These are phyloP conservation scores for Rhodotorula paludigena DNA, from an alignment of 768 basidiomycete genomes.

Conservation along the genomic window DNA sequence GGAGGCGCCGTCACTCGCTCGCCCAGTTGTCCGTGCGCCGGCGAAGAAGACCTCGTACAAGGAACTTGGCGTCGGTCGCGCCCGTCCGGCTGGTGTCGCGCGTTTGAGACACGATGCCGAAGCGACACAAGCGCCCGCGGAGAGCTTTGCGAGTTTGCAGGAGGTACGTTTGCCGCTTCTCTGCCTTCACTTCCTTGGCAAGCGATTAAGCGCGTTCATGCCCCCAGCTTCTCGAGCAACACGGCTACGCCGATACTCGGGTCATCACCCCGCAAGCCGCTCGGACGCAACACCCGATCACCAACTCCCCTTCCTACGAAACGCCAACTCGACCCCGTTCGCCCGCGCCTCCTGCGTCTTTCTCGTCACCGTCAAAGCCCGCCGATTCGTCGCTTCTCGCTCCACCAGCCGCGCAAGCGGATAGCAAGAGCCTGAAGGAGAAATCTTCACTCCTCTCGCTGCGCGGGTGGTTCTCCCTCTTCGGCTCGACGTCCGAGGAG, in stretches of 20 bases:
- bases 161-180: not conserved
- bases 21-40: not conserved
- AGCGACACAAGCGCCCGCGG: not conserved
- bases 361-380: not conserved
- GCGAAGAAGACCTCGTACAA: not conserved
- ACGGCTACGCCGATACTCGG: slow-evolving; percentile 23
- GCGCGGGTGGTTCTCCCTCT: slow-evolving; percentile 8
- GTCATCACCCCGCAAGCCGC: slow-evolving; percentile 17
- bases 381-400: not conserved
- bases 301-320: not conserved
- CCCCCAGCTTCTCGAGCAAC: not conserved
- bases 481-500: not conserved
- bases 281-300: not conserved
- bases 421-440: not conserved
- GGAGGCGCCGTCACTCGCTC: not conserved
- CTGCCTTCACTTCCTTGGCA: not conserved
- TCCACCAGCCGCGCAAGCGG: not conserved
- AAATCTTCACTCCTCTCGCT: slow-evolving; percentile 3
- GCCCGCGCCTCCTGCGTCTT: not conserved
- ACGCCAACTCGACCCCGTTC: not conserved
- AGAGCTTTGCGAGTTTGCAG: slow-evolving; percentile 11
- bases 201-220: too few relatives aligned
- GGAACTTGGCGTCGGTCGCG: not conserved
- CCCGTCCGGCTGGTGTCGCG: not conserved
- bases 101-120: not conserved